phyloP scores from a whole-genome alignment of 305 asterid genomes.

The Andrographis paniculata region DNA sequence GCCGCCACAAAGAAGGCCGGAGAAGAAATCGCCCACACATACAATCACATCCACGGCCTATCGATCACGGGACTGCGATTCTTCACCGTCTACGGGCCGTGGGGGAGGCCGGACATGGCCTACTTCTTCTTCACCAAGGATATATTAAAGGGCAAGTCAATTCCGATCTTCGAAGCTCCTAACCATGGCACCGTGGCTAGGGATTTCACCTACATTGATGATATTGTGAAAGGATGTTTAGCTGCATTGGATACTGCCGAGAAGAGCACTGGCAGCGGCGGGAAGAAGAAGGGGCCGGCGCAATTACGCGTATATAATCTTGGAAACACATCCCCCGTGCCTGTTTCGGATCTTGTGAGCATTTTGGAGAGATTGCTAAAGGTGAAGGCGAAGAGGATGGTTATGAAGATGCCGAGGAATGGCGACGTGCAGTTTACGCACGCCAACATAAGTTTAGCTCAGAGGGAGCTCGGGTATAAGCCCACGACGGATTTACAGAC shows the following conservation, averaged over 20 bases:
- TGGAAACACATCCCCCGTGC: slow-evolving; percentile 90
- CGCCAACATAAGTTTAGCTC: slow-evolving; percentile 80
- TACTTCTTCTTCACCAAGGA: slow-evolving; percentile 84
- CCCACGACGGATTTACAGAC: slow-evolving; percentile 81
- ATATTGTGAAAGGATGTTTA: slow-evolving; percentile 88
- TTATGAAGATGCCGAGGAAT: slow-evolving; percentile 82
- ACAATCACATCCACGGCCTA: slow-evolving; percentile 82
- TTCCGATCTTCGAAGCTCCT: slow-evolving; percentile 71
- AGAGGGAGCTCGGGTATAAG: slow-evolving; percentile 76
- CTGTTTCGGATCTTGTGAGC: slow-evolving; percentile 79
- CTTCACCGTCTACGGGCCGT: slow-evolving; percentile 90
- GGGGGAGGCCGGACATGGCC: slow-evolving; percentile 99
- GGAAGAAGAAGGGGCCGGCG: slow-evolving; percentile 85
- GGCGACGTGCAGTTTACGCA: slow-evolving; percentile 92
- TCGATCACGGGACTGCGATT: slow-evolving; percentile 84
- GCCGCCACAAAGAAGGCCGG: slow-evolving; percentile 96
- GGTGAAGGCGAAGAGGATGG: slow-evolving; percentile 64
- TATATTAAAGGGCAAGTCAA: slow-evolving; percentile 79
- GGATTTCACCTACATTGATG: slow-evolving; percentile 90
- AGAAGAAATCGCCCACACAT: slow-evolving; percentile 85
- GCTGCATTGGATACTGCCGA: slow-evolving; percentile 83
- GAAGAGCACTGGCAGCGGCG: slow-evolving; percentile 90
- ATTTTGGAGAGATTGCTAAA: slow-evolving; percentile 79
- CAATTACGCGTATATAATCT: slow-evolving; percentile 71
- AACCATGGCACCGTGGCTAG: slow-evolving; percentile 91